A percentile compares a stretch with the other conserved stretches of the same genome.
These are phyloP conservation scores for Paraglomus occultum DNA, from an alignment of 192 early-diverging fungal species.

Conservation along the genomic window DNA sequence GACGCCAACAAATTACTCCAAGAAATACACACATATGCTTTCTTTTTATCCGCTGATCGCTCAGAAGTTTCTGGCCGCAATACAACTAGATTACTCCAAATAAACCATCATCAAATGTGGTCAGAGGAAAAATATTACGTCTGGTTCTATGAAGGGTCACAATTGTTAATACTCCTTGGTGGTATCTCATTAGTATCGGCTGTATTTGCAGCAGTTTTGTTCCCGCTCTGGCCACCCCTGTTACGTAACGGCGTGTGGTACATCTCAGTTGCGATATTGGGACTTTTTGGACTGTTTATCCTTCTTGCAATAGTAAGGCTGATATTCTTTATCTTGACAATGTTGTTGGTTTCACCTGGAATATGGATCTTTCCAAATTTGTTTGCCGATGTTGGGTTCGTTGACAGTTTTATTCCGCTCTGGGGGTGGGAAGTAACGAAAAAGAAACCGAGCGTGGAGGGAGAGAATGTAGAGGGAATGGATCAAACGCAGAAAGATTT, in stretches of 20 bases:
- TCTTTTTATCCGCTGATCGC: slow-evolving; percentile 77
- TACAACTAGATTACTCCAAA: slow-evolving; percentile 46
- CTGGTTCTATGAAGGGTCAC: slow-evolving; percentile 93
- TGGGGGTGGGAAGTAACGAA: slow-evolving; percentile 74
- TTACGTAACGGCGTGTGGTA: slow-evolving; percentile 89
- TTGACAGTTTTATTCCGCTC: slow-evolving; percentile 91
- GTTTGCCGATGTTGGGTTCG: slow-evolving; percentile 92
- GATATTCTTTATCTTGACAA: slow-evolving; percentile 77
- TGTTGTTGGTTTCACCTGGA: slow-evolving; percentile 70
- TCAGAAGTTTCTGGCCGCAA: slow-evolving; percentile 39
- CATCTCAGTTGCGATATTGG: slow-evolving; percentile 74
- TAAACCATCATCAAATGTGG: slow-evolving; percentile 64
- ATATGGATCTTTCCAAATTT: slow-evolving; percentile 98
- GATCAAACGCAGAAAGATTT: slow-evolving; percentile 32
- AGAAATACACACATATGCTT: slow-evolving; percentile 65
- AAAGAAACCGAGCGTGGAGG: slow-evolving; percentile 34
- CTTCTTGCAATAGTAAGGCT: slow-evolving; percentile 82
- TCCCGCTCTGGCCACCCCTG: slow-evolving; percentile 91
- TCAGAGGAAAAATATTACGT: slow-evolving; percentile 84
- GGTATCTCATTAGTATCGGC: slow-evolving; percentile 75
- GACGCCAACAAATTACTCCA: slow-evolving; percentile 63
- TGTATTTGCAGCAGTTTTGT: slow-evolving; percentile 92
- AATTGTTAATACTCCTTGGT: slow-evolving; percentile 71
- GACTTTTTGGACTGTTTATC: slow-evolving; percentile 88
- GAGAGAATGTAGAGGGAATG: slow-evolving; percentile 35